phyloP scores from a whole-genome alignment of 1,284 basidiomycete species.

The Cryptococcus sp. region DNA sequence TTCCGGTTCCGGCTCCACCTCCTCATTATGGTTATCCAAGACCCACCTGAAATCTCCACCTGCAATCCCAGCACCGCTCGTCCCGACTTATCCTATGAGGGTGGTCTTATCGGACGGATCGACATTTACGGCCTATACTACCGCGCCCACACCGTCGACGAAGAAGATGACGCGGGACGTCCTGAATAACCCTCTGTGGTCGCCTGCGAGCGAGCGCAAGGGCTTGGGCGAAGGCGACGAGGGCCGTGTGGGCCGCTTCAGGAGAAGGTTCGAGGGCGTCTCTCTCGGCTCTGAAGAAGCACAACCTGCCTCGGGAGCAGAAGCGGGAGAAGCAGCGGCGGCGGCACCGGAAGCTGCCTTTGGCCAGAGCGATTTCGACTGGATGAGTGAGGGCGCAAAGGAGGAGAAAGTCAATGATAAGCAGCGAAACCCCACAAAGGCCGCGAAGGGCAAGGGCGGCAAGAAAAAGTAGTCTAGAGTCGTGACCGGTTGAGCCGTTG shows the following conservation, averaged over 20 bases:
- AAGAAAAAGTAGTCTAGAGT: conserved; percentile 29
- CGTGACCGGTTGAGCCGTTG: not conserved
- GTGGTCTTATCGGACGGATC: conserved; percentile 83
- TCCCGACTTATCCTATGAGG: conserved; percentile 78
- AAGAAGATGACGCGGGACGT: conserved; percentile 77
- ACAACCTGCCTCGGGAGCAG: not conserved
- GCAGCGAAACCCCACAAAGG: conserved; percentile 33
- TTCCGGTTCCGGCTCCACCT: conserved; percentile 13
- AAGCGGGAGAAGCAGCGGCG: conserved; percentile 7
- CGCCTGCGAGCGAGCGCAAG: conserved; percentile 54
- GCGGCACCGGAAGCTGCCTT: conserved; percentile 24
- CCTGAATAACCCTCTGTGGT: conserved; percentile 79
- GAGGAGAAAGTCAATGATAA: conserved; percentile 46
- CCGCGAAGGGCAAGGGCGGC: conserved; percentile 35
- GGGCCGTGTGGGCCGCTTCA: conserved; percentile 78
- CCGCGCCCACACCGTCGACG: conserved; percentile 69
- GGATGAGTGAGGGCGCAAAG: conserved; percentile 53
- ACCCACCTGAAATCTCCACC: conserved; percentile 53
- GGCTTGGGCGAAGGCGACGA: conserved; percentile 66
- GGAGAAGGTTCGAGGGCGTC: conserved; percentile 65
- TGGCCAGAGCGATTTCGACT: conserved; percentile 43
- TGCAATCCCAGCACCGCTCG: conserved; percentile 72
- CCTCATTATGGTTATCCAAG: conserved; percentile 43
- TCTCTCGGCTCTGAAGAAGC: not conserved
- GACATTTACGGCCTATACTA: conserved; percentile 79